Evolutionary conservation across 352 stramenopile species (phyloP).

Genomic region (Phytopythium vexans): DNA sequence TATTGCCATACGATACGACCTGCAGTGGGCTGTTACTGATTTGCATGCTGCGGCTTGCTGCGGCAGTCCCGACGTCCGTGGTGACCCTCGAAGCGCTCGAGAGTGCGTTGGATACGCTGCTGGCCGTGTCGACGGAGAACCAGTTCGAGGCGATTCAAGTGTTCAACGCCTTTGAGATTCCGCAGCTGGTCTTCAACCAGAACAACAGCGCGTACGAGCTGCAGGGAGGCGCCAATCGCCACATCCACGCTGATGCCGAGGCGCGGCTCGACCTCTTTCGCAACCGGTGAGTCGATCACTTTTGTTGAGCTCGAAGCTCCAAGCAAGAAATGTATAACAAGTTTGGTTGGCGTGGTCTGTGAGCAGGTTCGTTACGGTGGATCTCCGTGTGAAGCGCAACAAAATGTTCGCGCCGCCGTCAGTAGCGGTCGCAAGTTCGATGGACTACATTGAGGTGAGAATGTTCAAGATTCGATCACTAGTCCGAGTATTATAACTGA

Average conservation of each 20-base stretch:
- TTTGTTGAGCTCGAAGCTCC: background rate
- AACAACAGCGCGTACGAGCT: slow-evolving; percentile 77
- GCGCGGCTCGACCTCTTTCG: slow-evolving; percentile 64
- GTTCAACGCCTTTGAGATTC: slow-evolving; percentile 77
- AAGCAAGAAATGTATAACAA: too few species aligned
- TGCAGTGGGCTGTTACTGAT: too few species aligned
- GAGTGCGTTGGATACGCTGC: slow-evolving; percentile 76
- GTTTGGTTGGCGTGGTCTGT: background rate
- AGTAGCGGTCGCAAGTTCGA: slow-evolving; percentile 43
- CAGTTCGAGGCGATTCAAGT: slow-evolving; percentile 82
- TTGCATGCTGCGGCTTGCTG: slow-evolving; percentile 2
- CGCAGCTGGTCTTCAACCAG: slow-evolving; percentile 53
- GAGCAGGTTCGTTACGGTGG: slow-evolving; percentile 55
- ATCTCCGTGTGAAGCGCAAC: slow-evolving; percentile 78
- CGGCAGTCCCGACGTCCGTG: slow-evolving; percentile 73
- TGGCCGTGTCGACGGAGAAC: slow-evolving; percentile 78
- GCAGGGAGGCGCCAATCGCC: slow-evolving; percentile 43
- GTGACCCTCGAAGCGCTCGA: slow-evolving; percentile 81
- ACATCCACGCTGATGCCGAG: slow-evolving; percentile 55
- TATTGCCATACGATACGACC: background rate
- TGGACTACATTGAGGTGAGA: slow-evolving; percentile 69
- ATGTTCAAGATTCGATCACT: background rate
- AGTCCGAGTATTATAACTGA: background rate
- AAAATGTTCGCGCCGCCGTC: slow-evolving; percentile 74
- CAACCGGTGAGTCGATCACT: slow-evolving; percentile 25